Conservation (phyloP, 805 yeast genomes). For the Tetrapisispora pingtungensis region DNA sequence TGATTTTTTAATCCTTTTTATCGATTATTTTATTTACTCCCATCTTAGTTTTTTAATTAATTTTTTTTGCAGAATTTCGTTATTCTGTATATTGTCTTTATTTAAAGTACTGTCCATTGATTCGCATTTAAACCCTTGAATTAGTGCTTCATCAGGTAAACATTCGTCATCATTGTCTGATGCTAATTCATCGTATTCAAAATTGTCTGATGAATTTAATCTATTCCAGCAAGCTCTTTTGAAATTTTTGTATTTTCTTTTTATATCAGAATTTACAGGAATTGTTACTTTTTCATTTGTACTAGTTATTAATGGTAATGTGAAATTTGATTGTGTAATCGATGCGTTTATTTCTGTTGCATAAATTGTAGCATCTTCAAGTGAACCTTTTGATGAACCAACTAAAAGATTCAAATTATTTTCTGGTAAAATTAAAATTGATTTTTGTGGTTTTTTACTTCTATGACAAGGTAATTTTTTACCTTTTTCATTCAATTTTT, state of each 20-base stretch:
- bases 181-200: background rate
- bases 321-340: constrained; percentile 8
- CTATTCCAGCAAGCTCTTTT: constrained; percentile 6
- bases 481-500: background rate
- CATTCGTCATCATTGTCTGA: constrained; percentile 1
- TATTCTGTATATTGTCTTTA: constrained; percentile 8
- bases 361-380: constrained; percentile 26
- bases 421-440: constrained; percentile 15
- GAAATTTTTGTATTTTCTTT: constrained; percentile 16
- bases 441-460: constrained; percentile 10
- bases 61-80: background rate
- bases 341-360: constrained; percentile 27
- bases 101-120: background rate
- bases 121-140: constrained; percentile 17
- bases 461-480: constrained; percentile 14
- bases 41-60: constrained; percentile 1
- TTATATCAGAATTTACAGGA: constrained; percentile 23
- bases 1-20: background rate
- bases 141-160: constrained; percentile 21
- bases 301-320: constrained; percentile 17
- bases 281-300: constrained; percentile 23
- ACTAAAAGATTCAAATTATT: constrained; percentile 20
- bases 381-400: constrained; percentile 22
- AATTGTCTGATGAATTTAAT: constrained; percentile 7
- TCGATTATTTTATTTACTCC: background rate